Evolutionary conservation across 2,329 filamentous ascomycete genomes (phyloP), one percentile per base, ranked within the genome.

Genomic region (Aspergillus sp.): DNA sequence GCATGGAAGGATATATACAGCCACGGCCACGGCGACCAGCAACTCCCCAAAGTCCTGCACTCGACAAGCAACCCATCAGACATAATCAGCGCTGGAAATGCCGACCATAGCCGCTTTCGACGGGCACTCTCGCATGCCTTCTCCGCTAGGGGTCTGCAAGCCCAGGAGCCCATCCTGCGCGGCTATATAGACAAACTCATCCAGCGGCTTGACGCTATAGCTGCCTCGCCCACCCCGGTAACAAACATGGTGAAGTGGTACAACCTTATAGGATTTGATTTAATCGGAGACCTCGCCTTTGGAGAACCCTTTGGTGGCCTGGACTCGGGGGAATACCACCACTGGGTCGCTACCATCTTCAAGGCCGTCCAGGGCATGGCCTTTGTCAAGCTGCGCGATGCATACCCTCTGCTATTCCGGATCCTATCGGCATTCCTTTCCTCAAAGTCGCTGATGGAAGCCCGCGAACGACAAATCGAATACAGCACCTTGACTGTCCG

Each of bases 1-100:
- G 69, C 68, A 19, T 75, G 70, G 70, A 71, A 71, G 49, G 69
- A 70, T 11, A 74, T 77, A 40, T 76, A 76, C 51, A 72, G 70
- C 0, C 8, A 19, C 6, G 24, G 65, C 66, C 17, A 19, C 8
- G 37, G 22, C 11, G 8, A 42, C 12, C 9, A 11, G 6, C 13
- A 17, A 11, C 17, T 20, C 22, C 2, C n/a, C n/a, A 34, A 52
- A n/a, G n/a, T 19, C 12, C 11, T 15, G 5, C 22, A n/a, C 17
- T 34, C 40, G 2, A 19, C 50, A 3, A 27, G n/a, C 13, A 30
- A 24, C 19, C 13, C 34, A 19, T 8, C 20, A 0, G 8, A 12
- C 12, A 44, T 51, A 15, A 13, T 45, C 11, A 19, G 11, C n/a
- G 15, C n/a, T 3, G 60, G 68, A 24, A 62, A 64, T 5, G 54